Evolutionary conservation across 257 asterid genomes (phyloP).

Genomic region (Fraxinus anomala): DNA sequence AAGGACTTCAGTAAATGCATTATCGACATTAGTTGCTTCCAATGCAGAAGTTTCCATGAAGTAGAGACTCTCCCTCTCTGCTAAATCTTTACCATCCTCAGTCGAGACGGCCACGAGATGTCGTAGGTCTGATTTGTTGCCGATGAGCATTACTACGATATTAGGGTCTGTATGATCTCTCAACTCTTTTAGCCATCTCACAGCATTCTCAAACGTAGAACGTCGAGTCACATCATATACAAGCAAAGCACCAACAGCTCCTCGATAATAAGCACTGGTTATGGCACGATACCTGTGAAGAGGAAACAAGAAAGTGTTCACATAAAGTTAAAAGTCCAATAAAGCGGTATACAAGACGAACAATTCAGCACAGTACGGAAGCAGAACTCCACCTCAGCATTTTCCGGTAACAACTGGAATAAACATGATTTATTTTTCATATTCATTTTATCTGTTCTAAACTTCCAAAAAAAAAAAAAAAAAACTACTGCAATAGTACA

Average conservation of each 20-base stretch:
- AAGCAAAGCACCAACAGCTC: slow-evolving; percentile 24
- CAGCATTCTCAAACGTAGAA: slow-evolving; percentile 16
- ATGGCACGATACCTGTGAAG: slow-evolving; percentile 22
- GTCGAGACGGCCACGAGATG: slow-evolving; percentile 19
- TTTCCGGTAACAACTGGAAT: not conserved
- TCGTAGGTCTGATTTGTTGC: slow-evolving; percentile 24
- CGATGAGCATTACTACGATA: slow-evolving; percentile 22
- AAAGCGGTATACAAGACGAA: not conserved
- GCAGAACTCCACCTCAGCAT: not conserved
- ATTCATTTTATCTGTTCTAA: not conserved
- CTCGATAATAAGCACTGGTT: slow-evolving; percentile 22
- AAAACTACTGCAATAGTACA: not conserved
- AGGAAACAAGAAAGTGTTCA: not conserved
- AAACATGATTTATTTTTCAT: not conserved
- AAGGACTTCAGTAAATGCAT: slow-evolving; percentile 20
- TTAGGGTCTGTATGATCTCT: slow-evolving; percentile 25
- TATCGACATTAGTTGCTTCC: slow-evolving; percentile 22
- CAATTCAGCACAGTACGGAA: not conserved
- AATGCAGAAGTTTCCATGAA: slow-evolving; percentile 25
- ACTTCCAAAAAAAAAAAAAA: not conserved
- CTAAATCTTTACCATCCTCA: slow-evolving; percentile 19
- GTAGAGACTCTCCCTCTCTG: slow-evolving; percentile 19
- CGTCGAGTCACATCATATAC: slow-evolving; percentile 22
- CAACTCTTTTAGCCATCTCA: slow-evolving; percentile 22
- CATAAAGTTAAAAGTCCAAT: not conserved